Percentiles rank a stretch among this genome's conserved stretches.
Conservation (phyloP, 2,329 filamentous ascomycete species). For the Lasiodiplodia citricola region DNA sequence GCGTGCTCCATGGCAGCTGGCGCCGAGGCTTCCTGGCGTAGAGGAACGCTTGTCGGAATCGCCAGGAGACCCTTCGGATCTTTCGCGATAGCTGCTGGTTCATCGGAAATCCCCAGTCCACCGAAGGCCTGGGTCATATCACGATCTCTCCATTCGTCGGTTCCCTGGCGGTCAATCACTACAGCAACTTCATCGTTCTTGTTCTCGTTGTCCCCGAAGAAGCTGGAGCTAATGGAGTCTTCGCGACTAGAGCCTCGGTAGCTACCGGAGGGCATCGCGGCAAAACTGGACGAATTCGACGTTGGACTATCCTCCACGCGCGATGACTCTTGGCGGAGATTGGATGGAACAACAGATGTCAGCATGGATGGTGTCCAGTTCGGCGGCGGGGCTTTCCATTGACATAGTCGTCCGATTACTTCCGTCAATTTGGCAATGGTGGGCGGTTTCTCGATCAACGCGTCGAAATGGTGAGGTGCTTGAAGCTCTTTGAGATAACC, state of each 20-base stretch:
- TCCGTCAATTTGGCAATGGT: constrained; percentile 90
- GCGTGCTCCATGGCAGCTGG: constrained; percentile 61
- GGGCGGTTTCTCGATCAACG: constrained; percentile 93
- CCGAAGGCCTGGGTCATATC: constrained; percentile 56
- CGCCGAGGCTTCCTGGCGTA: constrained; percentile 59
- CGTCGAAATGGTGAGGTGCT: constrained; percentile 94
- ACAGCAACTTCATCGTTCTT: constrained; percentile 79
- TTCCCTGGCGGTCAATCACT: constrained; percentile 73
- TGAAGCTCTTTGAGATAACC: constrained; percentile 98
- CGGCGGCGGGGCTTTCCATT: constrained; percentile 84
- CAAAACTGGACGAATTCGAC: constrained; percentile 77
- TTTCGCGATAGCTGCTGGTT: constrained; percentile 41
- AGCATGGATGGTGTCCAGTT: constrained; percentile 55
- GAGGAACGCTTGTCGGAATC: constrained; percentile 40
- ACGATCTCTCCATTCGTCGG: constrained; percentile 76
- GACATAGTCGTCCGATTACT: constrained; percentile 83
- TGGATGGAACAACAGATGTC: constrained; percentile 60
- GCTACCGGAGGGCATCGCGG: constrained; percentile 72
- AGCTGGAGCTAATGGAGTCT: constrained; percentile 85
- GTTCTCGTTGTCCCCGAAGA: constrained; percentile 85
- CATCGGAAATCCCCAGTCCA: constrained; percentile 78
- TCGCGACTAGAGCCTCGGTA: constrained; percentile 81
- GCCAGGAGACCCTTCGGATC: constrained; percentile 32
- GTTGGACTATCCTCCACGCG: constrained; percentile 79
- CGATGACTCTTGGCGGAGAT: constrained; percentile 68